Percentiles rank a stretch among this genome's conserved stretches.
phyloP scores from a whole-genome alignment of 148 eudicot species.

The Dianthus caryophyllus region DNA sequence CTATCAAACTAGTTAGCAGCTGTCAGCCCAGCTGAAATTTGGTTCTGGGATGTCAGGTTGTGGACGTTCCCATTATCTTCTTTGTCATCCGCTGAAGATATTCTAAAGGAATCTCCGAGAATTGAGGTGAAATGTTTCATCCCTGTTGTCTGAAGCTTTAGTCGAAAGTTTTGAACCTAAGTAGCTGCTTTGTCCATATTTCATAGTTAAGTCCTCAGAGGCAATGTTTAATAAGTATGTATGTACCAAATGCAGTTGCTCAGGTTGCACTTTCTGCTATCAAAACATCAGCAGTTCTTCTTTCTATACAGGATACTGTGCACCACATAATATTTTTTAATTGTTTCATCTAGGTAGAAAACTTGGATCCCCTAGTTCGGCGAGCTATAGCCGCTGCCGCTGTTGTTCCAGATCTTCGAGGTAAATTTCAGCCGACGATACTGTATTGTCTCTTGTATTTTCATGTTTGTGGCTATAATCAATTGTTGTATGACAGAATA shows the following conservation, averaged over 20 bases:
- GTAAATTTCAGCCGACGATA: constrained; percentile 35
- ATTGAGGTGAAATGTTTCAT: constrained; percentile 52
- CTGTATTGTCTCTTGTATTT: background rate
- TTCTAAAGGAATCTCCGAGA: constrained; percentile 45
- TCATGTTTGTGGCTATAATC: background rate
- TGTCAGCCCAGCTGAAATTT: constrained; percentile 6
- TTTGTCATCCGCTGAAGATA: constrained; percentile 62
- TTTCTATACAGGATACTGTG: background rate
- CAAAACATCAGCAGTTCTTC: background rate
- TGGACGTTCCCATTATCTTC: constrained; percentile 84
- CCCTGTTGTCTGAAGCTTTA: constrained; percentile 2
- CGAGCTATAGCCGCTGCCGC: constrained; percentile 78
- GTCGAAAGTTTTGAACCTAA: constrained; percentile 2
- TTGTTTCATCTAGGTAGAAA: constrained; percentile 46
- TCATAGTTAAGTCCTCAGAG: background rate
- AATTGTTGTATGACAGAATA: background rate
- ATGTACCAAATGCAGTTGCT: background rate
- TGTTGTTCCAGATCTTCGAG: constrained; percentile 73
- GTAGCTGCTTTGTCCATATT: background rate
- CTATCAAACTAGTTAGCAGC: background rate
- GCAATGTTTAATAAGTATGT: background rate
- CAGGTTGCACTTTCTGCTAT: background rate
- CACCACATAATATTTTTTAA: constrained; percentile 5
- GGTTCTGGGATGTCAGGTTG: constrained; percentile 46
- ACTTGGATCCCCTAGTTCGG: constrained; percentile 78